Evolutionary conservation across 192 early-diverging fungal genomes (phyloP), one percentile per base, ranked within the genome.

Genomic region (Linnemannia exigua): DNA sequence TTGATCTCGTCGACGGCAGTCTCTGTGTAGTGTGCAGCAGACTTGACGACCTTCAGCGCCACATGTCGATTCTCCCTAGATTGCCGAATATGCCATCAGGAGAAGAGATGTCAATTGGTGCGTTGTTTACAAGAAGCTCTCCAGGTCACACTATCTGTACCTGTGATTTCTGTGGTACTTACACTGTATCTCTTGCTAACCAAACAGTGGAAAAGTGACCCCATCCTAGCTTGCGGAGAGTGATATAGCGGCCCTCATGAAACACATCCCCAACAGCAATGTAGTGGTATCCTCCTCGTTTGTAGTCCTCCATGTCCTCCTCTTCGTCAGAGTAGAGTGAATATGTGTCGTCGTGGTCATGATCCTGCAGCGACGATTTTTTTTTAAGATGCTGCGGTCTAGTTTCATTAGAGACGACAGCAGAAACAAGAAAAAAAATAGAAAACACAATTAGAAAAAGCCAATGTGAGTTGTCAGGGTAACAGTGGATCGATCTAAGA

Each of bases 201-300:
- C 98, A 99, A 15, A 99, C 98, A 0, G 98, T 99, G n/a, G 97
- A 98, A 79, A 99, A 99, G 75, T 99, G 98, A 36, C 98, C 98
- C 98, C 98, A 99, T 22, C 98, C 98, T 48, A 99, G 93, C 87
- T 99, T 99, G 70, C 97, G 93, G 61, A 98, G 82, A 36, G 99
- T 92, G 36, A 87, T 90, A 91, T 99, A 99, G n/a, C 95, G 93
- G 19, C 92, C 91, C 12, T 95, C 92, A 70, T 96, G 92, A 77
- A 96, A 98, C 15, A 72, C 74, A 79, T 99, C 98, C 15, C 96
- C 97, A 46, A 97, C 90, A 67, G 93, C 91, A 48, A 98, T 93
- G 1, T 97, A 96, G 78, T 99, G 98, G 89, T 99, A 99, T 1
- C 98, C 98, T 77, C 98, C 97, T 88, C 95, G 94, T 82, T 94